Base-by-base conservation (phyloP, 2,329 filamentous ascomycete genomes). In the Pseudogymnoascus sp. region DNA sequence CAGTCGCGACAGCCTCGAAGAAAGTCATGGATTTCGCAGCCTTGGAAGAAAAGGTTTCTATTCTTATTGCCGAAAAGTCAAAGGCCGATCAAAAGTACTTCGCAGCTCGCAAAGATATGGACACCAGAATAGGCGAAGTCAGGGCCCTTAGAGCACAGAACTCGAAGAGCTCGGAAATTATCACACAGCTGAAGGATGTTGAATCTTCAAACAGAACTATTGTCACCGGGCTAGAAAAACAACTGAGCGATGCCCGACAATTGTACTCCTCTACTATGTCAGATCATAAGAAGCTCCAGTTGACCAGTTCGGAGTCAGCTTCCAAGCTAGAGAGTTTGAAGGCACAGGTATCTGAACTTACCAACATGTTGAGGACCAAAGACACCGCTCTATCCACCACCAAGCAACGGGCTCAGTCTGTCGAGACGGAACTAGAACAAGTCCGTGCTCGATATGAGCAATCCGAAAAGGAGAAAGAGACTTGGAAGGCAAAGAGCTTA, bases 51-150 rank as follows among this genome's bases (percentile, higher is more conserved):
- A 89, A 88, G 65, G 80, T 93, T 38, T 78, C 84, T 16, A 80
- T 89, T 23, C 78, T 95, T 19, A 85, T 84, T 41, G 90, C 91
- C 0, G 92, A 99, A 75, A 99, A 99, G 78, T 87, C 88, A 67
- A 97, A 97, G 75, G 93, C 93, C 1, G 94, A 99, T 71, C 93
- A 97, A 72, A 97, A 97, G 75, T 99, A 96, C 73, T 97, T 97
- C 74, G 91, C 90, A 1, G 91, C 92, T 7, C 92, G 96, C 81
- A 97, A 96, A 73, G 89, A 92, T 68, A 95, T 93, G 71, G 93
- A 97, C 71, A 87, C 89, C 49, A 84, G 91, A 60, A 88, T 92
- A 63, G 82, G 84, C 63, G 93, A 97, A 75, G 87, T 95, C 55
- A 83, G 90, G 68, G 84, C 87, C 3, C 78, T 97, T 63, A 86